Evolutionary conservation across 2,329 filamentous ascomycete genomes (phyloP), one percentile per base, ranked within the genome.

Genomic region (Domatiomyces catenatus): DNA sequence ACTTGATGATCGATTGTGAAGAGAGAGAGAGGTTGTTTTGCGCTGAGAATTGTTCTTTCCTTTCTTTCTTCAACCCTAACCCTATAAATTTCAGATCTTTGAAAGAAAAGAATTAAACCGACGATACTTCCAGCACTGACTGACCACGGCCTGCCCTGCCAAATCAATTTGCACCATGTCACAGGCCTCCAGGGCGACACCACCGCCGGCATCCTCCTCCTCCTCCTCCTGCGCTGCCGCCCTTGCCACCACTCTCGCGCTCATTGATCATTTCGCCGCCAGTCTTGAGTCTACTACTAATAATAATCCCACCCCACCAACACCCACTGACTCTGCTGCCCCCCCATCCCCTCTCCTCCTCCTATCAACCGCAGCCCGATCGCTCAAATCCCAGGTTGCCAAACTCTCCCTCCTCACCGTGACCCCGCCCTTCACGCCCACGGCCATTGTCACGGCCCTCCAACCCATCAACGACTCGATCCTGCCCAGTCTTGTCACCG

Each of bases 321-420:
- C 22, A 24, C 22, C 22, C n/a, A n/a, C n/a, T n/a, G n/a, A n/a
- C n/a, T n/a, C n/a, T n/a, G n/a, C n/a, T n/a, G n/a, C n/a, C 3
- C 22, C 22, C 3, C 64, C 66, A 39, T 66, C 69, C 49, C 64
- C 67, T n/a, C 75, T 94, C 20, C 69, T 79, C 12, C 74, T 90
- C 52, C 79, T 89, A 32, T 76, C 77, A 59, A 83, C 89, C 60
- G 76, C 84, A 0, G 77, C 86, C 0, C 77, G 75, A 22, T 73
- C 93, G 4, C 78, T 94, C 52, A 81, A 79, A 63, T 86, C 88
- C 0, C 87, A 95, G 63, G 78, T 82, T 1, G 94, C 88, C 5
- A 94, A 94, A 56, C 74, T 95, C 22, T 90, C 86, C 0, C 80
- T 95, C 0, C 76, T 96, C 10, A 77, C 92, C 1, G 84, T 93